Evolutionary conservation across 176 grass and related monocot genomes (phyloP).

Genomic region (Carex myosuroides): DNA sequence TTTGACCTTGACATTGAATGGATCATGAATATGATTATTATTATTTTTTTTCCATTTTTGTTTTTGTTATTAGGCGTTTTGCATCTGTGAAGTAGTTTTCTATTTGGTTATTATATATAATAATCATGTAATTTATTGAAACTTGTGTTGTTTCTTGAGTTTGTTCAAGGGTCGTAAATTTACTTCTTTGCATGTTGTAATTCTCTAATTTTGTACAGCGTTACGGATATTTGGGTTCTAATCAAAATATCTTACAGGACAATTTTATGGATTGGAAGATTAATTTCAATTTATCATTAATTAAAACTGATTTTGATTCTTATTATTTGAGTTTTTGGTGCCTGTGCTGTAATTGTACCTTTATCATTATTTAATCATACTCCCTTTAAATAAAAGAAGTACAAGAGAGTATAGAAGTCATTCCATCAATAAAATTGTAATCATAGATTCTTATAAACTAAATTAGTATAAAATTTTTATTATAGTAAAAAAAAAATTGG

Average conservation of each 20-base stretch:
- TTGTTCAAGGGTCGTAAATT: background rate
- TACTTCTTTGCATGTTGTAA: background rate
- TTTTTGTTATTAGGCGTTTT: background rate
- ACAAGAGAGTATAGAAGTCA: too few relatives aligned
- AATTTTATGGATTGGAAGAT: background rate
- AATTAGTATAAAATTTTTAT: too few relatives aligned
- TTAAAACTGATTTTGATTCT: background rate
- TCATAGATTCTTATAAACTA: too few relatives aligned
- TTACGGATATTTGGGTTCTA: background rate
- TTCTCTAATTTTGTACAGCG: background rate
- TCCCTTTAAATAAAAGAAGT: too few relatives aligned
- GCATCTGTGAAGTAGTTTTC: background rate
- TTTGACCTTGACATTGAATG: slow-evolving; percentile 19
- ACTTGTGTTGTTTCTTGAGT: background rate
- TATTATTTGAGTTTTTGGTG: background rate
- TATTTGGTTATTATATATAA: background rate
- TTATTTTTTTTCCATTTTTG: background rate
- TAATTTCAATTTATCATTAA: background rate
- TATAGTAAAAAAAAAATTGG: too few relatives aligned
- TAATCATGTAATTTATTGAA: background rate
- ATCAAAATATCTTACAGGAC: background rate
- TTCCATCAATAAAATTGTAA: too few relatives aligned
- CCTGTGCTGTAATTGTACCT: background rate
- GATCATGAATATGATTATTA: background rate
- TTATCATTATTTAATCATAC: background rate